Conservation (phyloP, 768 basidiomycete genomes). For the Lentinula detonsa region DNA sequence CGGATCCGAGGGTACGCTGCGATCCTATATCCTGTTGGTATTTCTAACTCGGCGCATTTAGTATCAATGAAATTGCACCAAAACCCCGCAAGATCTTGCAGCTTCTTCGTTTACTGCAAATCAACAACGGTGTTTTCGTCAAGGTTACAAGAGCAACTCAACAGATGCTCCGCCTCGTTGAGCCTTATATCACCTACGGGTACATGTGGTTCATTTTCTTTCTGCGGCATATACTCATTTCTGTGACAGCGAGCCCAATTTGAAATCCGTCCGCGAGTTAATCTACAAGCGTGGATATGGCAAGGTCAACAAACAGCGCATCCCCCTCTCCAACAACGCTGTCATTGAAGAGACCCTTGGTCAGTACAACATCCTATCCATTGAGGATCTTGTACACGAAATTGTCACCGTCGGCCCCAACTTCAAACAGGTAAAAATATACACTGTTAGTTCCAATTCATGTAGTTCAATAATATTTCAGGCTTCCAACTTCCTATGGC, state of each 20-base stretch:
- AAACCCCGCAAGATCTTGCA: conserved; percentile 99
- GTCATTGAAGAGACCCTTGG: conserved; percentile 89
- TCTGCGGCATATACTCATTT: not conserved
- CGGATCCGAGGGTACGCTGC: conserved; percentile 87
- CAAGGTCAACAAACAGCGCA: conserved; percentile 96
- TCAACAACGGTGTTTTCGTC: conserved; percentile 99
- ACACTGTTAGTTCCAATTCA: conserved; percentile 16
- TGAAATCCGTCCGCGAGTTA: conserved; percentile 93
- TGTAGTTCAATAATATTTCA: conserved; percentile 18
- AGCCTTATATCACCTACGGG: conserved; percentile 98
- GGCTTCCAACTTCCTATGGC: conserved; percentile 97
- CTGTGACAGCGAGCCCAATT: conserved; percentile 76
- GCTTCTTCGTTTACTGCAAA: conserved; percentile 96
- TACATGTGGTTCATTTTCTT: conserved; percentile 27
- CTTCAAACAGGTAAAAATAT: conserved; percentile 82
- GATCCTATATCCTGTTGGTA: not conserved
- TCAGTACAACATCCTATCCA: conserved; percentile 92
- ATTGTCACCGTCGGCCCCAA: conserved; percentile 93
- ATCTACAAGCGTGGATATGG: conserved; percentile 99
- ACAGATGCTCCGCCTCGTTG: conserved; percentile 97
- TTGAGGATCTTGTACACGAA: conserved; percentile 97
- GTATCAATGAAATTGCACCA: conserved; percentile 99
- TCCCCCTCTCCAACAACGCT: conserved; percentile 90
- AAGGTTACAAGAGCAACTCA: conserved; percentile 95
- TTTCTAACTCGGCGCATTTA: conserved; percentile 19